A percentile compares a stretch with the other conserved stretches of the same genome.
These are phyloP conservation scores for Monilinia fructigena DNA, from an alignment of 2,329 filamentous ascomycete genomes.

Conservation along the genomic window DNA sequence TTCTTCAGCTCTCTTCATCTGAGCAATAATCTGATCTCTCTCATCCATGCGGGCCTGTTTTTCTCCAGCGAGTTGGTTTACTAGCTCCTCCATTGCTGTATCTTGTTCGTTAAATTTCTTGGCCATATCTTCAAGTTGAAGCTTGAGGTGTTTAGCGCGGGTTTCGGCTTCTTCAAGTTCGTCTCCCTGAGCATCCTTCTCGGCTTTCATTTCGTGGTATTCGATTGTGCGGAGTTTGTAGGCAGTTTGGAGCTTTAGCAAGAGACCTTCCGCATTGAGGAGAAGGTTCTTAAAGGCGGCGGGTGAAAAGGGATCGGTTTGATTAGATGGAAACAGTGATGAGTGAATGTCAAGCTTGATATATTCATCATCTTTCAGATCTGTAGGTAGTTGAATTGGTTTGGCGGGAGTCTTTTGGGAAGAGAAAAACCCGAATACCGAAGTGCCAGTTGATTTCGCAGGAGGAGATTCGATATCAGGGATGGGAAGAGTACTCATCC, in stretches of 20 bases:
- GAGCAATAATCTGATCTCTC: conserved; percentile 34
- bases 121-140: conserved; percentile 61
- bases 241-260: conserved; percentile 57
- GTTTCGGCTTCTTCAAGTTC: conserved; percentile 57
- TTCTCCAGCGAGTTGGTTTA: conserved; percentile 53
- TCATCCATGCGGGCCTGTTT: conserved; percentile 43
- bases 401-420: conserved; percentile 32
- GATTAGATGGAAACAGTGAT: conserved; percentile 52
- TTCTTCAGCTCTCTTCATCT: conserved; percentile 25
- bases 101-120: conserved; percentile 55
- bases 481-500: conserved; percentile 27
- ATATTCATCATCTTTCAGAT: conserved; percentile 50
- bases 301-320: conserved; percentile 55
- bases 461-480: conserved; percentile 23
- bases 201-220: conserved; percentile 52
- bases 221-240: conserved; percentile 54
- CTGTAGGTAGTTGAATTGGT: conserved; percentile 33
- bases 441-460: conserved; percentile 26
- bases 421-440: conserved; percentile 35
- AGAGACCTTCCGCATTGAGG: conserved; percentile 53
- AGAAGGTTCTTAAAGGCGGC: conserved; percentile 62
- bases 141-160: conserved; percentile 53
- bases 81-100: conserved; percentile 49
- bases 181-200: conserved; percentile 54
- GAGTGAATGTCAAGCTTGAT: conserved; percentile 55